Conservation (phyloP, 768 basidiomycete species). For the Rhodosporidiobolus odoratus region DNA sequence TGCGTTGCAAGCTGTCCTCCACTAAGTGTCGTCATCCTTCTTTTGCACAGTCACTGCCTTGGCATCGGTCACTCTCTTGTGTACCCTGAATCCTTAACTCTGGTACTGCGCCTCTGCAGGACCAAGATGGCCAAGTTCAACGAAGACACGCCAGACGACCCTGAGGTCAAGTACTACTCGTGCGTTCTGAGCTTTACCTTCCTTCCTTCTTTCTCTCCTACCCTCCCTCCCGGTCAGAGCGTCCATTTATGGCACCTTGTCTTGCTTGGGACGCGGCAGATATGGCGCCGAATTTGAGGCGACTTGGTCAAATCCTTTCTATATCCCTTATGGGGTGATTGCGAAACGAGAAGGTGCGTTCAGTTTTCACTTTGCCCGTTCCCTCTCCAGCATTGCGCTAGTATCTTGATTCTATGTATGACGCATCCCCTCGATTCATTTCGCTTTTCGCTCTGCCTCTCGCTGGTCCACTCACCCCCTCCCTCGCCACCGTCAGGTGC, state of each 20-base stretch:
- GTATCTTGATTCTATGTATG: not conserved
- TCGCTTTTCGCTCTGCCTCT: not conserved
- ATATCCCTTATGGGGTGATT: constrained; percentile 37
- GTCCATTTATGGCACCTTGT: not conserved
- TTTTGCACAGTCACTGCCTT: no score
- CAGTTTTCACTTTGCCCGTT: not conserved
- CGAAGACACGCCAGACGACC: constrained; percentile 70
- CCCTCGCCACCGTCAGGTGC: constrained; percentile 59
- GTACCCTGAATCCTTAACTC: not conserved
- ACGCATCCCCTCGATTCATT: not conserved
- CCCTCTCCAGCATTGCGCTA: not conserved
- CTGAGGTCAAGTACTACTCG: constrained; percentile 78
- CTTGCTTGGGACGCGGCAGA: not conserved
- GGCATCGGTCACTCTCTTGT: not conserved
- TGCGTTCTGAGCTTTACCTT: not conserved
- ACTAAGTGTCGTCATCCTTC: no score
- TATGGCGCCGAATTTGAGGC: constrained; percentile 92
- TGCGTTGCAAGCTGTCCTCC: constrained; percentile 3
- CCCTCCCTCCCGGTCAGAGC: not conserved
- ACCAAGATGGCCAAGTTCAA: constrained; percentile 87
- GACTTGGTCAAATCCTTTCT: constrained; percentile 48
- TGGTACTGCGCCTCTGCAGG: not conserved
- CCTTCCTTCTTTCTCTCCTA: not conserved
- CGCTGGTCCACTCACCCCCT: not conserved
- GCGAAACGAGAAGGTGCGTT: constrained; percentile 38